Base-by-base conservation (phyloP, 768 basidiomycete genomes). In the Naematelia aurantialba region DNA sequence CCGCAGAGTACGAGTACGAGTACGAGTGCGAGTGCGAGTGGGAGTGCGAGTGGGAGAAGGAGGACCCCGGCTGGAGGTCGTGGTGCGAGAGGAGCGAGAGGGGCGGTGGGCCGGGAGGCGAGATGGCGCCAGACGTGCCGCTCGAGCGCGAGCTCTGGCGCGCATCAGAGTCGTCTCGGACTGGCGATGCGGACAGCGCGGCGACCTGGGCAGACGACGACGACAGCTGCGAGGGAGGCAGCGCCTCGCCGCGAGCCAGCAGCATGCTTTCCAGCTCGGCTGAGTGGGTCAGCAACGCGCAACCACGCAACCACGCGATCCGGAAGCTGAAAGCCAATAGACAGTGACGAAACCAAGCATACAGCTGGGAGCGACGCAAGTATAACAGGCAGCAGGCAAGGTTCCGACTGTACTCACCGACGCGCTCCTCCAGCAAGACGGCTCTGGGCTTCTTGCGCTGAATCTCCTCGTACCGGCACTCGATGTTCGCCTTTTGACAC, bases 391-490 rank as follows among this genome's bases (percentile, higher is more conserved):
- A n/a, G n/a, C n/a, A n/a, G n/a, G n/a, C n/a, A n/a, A n/a, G n/a
- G n/a, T n/a, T n/a, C n/a, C n/a, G n/a, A n/a, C n/a, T n/a, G n/a
- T 19, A 66, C 70, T 57, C 44, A 69, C 70, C 62, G 24, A 72
- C 66, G 45, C 70, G 52, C 45, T 72, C 70, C 47, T 72, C 70
- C 14, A 72, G 52, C 12, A 72, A 30, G 13, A 63, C 59, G 4
- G 62, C 55, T 31, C 63, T 52, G 2, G 70, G 70, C 52, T 66
- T 65, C 25, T 55, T 57, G 11, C 64, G 52, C 30, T 47, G 63
- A 5, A 69, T 52, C 50, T 72, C 70, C 46, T 69, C 68, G 31
- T 69, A 72, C 13, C 62, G 56, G 55, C 70, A 72, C 3, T 72
- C 68, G 5, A 58, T 51, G 3, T 55, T 54, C 26, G 61, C 63